Conservation (phyloP, 2,329 filamentous ascomycete genomes). For the Colletotrichum sojae region DNA sequence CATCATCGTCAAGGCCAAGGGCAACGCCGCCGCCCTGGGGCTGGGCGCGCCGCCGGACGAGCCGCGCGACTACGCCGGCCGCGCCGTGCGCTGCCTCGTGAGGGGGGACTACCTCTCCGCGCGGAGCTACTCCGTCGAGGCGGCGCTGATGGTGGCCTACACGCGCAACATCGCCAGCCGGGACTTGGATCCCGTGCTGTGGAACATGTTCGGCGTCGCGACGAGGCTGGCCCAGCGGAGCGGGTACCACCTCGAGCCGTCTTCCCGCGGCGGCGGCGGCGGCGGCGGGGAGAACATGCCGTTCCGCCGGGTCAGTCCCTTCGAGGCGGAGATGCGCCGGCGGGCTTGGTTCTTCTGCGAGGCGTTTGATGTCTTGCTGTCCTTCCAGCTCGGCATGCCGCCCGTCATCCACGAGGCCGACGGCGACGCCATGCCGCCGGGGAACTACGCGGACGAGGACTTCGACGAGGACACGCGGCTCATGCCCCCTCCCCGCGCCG, state of each 20-base stretch:
- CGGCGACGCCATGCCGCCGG: conserved; percentile 61
- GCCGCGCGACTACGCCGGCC: conserved; percentile 51
- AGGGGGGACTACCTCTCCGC: conserved; percentile 63
- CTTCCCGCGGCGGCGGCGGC: too few relatives aligned
- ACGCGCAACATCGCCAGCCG: conserved; percentile 57
- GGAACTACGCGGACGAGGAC: conserved; percentile 65
- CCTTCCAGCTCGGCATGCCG: conserved; percentile 68
- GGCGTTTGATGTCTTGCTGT: conserved; percentile 63
- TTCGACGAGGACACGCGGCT: conserved; percentile 62
- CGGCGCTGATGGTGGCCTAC: conserved; percentile 61
- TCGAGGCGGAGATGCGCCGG: conserved; percentile 66
- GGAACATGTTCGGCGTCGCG: conserved; percentile 62
- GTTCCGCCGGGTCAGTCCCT: conserved; percentile 57
- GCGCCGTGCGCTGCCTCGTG: conserved; percentile 62
- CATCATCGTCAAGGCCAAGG: conserved; percentile 52
- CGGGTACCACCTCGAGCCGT: conserved; percentile 66
- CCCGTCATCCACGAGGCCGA: conserved; percentile 63
- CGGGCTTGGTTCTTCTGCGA: conserved; percentile 64
- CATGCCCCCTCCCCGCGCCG: conserved; percentile 59
- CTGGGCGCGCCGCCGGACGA: conserved; percentile 43
- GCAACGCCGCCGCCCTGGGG: conserved; percentile 44
- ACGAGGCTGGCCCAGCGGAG: conserved; percentile 65
- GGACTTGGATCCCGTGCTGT: conserved; percentile 60
- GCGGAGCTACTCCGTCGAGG: conserved; percentile 63
- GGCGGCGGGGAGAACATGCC: conserved; percentile 51